A percentile compares a stretch with the other conserved stretches of the same genome.
These are phyloP conservation scores for Lodderomyces pseudojiufengensis DNA, from an alignment of 1,139 yeast genomes.

Conservation along the genomic window DNA sequence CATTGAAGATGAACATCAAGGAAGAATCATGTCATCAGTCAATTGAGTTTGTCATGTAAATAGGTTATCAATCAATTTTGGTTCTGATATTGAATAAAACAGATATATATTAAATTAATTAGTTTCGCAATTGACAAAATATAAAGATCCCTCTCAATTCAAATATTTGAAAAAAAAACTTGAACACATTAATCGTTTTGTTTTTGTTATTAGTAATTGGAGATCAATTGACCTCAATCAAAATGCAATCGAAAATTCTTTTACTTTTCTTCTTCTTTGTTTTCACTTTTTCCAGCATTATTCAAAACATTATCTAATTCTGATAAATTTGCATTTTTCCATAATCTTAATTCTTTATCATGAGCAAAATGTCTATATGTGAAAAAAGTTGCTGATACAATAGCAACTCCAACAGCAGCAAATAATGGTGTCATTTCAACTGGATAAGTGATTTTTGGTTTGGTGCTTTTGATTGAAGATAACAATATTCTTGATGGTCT, in stretches of 20 bases:
- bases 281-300: slow-evolving; percentile 35
- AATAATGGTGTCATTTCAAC: slow-evolving; percentile 76
- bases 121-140: too few species aligned
- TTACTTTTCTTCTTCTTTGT: slow-evolving; percentile 5
- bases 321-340: slow-evolving; percentile 62
- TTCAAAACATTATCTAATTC: slow-evolving; percentile 57
- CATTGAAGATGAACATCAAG: slow-evolving; percentile 23
- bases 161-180: too few species aligned
- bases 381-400: slow-evolving; percentile 63
- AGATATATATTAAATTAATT: not conserved
- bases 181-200: not conserved
- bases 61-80: slow-evolving; percentile 2
- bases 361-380: slow-evolving; percentile 67
- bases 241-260: not conserved
- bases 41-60: slow-evolving; percentile 4
- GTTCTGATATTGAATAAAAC: slow-evolving; percentile 4
- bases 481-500: slow-evolving; percentile 53
- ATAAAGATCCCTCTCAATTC: not conserved
- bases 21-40: slow-evolving; percentile 9
- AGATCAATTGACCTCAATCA: not conserved
- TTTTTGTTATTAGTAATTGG: slow-evolving; percentile 2
- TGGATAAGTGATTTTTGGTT: slow-evolving; percentile 41
- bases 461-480: slow-evolving; percentile 39
- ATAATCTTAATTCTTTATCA: slow-evolving; percentile 65
- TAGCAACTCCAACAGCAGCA: slow-evolving; percentile 60